Base-by-base conservation (phyloP, 2,329 filamentous ascomycete genomes). In the Lasiodiplodia hormozganensis region DNA sequence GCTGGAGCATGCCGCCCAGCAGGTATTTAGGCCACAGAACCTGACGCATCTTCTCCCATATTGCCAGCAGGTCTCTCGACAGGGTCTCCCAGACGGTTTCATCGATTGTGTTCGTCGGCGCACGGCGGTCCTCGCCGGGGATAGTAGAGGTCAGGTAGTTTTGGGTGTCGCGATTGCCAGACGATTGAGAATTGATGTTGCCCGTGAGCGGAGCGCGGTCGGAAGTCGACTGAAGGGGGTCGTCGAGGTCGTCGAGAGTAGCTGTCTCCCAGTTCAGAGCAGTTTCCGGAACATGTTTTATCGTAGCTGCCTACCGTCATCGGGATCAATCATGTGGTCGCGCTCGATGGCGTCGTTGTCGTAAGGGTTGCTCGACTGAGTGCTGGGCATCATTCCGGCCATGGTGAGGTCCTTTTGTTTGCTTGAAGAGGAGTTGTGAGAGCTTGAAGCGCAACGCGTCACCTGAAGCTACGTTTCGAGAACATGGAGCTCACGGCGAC, bases 31-130 rank as follows among this genome's bases (percentile, higher is more conserved):
- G 96, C 82, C 93, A 99, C 70, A 99, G 88, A 49, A 99, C 96
- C 84, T 97, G 95, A 80, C 92, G 90, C 90, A 99, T 93, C 86
- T 99, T 99, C 82, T 93, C 92, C 95, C 96, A 98, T 43, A 98
- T 93, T 31, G 94, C 96, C 8, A 95, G 82, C 72, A 99, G 83
- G 80, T 99, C 96, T 73, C 96, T 91, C 65, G 92, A 93, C 70
- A 99, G 85, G n/a, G 96, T 99, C 53, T 95, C 93, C 96, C 96
- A 99, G 51, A 99, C 96, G 1, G 90, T 90, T 83, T 99, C 96
- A 80, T 99, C 96, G 79, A 99, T 96, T 56, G 96, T 99, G 82
- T 96, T 97, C 72, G 91, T 89, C 8, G 94, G 88, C 18, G 96
- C 94, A 71, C 91, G 88, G 67, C 96, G 92, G 83, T 99, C 96